Conservation (phyloP, 2,329 filamentous ascomycete genomes). For the Fusarium mexicanum region DNA sequence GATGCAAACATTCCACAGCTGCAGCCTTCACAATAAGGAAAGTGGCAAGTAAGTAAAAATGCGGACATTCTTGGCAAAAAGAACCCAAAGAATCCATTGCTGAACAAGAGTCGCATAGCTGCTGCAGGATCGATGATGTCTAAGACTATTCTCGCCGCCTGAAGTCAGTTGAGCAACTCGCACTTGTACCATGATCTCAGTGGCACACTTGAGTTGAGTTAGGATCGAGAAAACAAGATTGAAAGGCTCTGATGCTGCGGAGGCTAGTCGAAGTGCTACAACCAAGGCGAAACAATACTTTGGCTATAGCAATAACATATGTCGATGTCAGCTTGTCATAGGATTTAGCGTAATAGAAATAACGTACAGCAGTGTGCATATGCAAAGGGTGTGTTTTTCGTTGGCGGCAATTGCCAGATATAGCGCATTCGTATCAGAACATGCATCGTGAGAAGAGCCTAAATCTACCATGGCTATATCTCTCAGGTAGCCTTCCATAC, state of each 20-base stretch:
- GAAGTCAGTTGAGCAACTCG: not conserved
- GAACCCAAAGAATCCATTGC: not conserved
- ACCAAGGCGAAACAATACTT: not conserved
- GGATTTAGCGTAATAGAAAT: not conserved
- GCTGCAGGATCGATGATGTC: not conserved
- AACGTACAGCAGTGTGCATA: not conserved
- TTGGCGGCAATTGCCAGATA: not conserved
- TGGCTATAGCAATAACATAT: not conserved
- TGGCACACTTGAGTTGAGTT: not conserved
- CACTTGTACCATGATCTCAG: constrained; percentile 3
- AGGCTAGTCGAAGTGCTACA: not conserved
- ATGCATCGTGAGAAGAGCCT: not conserved
- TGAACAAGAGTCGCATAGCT: not conserved
- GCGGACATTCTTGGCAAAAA: not conserved
- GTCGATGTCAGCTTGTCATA: not conserved
- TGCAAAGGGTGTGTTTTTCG: not conserved
- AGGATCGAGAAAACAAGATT: not conserved
- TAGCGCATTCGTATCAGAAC: not conserved
- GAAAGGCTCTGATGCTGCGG: not conserved
- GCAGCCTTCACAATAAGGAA: not conserved
- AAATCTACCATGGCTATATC: not conserved
- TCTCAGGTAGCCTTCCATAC: not conserved
- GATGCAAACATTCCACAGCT: not conserved
- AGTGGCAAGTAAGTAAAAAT: not conserved
- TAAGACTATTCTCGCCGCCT: not conserved